These are phyloP conservation scores for Lentinula boryana DNA, from an alignment of 768 basidiomycete species.

Conservation along the genomic window DNA sequence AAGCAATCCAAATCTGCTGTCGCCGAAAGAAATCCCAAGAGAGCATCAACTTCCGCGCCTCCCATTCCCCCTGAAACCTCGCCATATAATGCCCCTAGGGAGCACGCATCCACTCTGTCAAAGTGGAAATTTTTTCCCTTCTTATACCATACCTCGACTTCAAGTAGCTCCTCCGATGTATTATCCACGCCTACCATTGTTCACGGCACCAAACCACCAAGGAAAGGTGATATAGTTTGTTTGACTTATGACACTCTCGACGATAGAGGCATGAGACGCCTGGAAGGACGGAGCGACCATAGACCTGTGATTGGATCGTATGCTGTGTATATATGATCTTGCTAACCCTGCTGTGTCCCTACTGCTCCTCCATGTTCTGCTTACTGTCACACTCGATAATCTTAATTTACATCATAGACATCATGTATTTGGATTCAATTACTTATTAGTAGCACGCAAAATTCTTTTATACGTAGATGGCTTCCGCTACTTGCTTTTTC, in stretches of 20 bases:
- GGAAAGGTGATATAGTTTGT: constrained; percentile 69
- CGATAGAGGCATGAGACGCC: constrained; percentile 65
- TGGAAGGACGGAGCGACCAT: constrained; percentile 81
- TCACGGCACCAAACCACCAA: constrained; percentile 22
- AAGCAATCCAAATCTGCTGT: neutral
- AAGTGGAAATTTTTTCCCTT: constrained; percentile 42
- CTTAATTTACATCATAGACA: neutral
- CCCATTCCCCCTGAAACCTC: neutral
- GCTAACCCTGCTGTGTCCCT: neutral
- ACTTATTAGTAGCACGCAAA: neutral
- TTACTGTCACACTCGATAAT: neutral
- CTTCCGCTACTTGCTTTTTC: neutral
- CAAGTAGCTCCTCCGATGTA: constrained; percentile 13
- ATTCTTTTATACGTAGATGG: too few relatives aligned
- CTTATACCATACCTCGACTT: constrained; percentile 22
- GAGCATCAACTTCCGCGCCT: constrained; percentile 10
- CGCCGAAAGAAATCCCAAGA: constrained; percentile 9
- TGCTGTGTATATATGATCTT: constrained; percentile 52
- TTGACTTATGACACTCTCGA: constrained; percentile 68
- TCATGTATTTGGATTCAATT: neutral
- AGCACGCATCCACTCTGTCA: constrained; percentile 15
- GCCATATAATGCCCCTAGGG: constrained; percentile 5
- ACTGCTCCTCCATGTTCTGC: neutral
- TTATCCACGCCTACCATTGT: constrained; percentile 10
- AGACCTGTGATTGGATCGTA: constrained; percentile 81